These are phyloP conservation scores for Thuidium tamariscinum DNA, from an alignment of 225 moss, liverwort and hornwort genomes.

Conservation along the genomic window DNA sequence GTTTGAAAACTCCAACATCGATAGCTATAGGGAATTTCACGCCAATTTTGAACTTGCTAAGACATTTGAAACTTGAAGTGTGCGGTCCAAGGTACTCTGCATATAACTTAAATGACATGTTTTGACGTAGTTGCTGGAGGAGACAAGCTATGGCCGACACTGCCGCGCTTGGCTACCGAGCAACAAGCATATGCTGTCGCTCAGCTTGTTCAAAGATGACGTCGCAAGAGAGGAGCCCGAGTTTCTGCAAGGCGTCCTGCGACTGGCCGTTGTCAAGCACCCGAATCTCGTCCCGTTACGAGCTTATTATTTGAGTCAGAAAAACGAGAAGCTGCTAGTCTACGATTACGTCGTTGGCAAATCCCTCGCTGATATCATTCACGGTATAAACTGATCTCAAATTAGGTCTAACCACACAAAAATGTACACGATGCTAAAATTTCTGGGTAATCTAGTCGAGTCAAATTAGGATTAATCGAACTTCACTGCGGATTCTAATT, in stretches of 20 bases:
- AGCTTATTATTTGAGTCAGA: slow-evolving; percentile 21
- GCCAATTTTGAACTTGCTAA: not conserved
- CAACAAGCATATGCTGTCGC: slow-evolving; percentile 22
- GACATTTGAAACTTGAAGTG: not conserved
- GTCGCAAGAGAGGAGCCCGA: slow-evolving; percentile 14
- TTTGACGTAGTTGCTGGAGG: slow-evolving; percentile 2
- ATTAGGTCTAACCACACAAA: not conserved
- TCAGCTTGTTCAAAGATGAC: slow-evolving; percentile 14
- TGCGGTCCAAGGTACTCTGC: not conserved
- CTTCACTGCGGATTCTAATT: too few relatives aligned
- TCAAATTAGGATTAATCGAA: too few relatives aligned
- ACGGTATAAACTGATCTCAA: not conserved
- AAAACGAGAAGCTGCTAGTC: slow-evolving; percentile 22
- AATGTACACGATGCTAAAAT: not conserved
- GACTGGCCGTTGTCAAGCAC: slow-evolving; percentile 25
- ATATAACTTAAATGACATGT: not conserved
- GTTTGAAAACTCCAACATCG: not conserved
- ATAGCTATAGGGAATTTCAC: not conserved
- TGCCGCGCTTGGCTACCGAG: slow-evolving; percentile 22
- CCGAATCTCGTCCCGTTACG: slow-evolving; percentile 13
- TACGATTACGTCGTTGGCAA: slow-evolving; percentile 9
- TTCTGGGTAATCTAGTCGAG: not conserved
- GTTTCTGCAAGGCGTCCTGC: slow-evolving; percentile 20
- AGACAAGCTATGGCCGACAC: slow-evolving; percentile 9
- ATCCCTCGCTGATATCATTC: slow-evolving; percentile 20